Base-by-base conservation (phyloP, 768 basidiomycete genomes). In the Trametes maxima region DNA sequence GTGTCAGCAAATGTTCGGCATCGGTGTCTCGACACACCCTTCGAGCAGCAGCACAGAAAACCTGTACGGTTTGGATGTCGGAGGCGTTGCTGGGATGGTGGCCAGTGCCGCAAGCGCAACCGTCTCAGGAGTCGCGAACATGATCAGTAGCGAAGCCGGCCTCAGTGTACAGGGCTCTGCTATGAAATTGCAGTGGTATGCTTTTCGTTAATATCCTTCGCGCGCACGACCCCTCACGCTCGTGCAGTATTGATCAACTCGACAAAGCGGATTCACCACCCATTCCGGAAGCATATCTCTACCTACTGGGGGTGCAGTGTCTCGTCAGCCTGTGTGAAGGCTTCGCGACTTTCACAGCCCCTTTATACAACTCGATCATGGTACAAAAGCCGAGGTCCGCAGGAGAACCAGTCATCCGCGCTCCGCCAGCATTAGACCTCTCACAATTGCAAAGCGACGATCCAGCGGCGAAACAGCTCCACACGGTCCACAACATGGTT, bases 231-330 rank as follows among this genome's bases (percentile, higher is more conserved):
- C 21, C 21, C 13, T 21, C 0, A 39, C 8, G 5, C 12, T 24
- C 16, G 19, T 22, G 22, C 40, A 97, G 95, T 72, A 98, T 99
- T 67, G 96, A 99, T 72, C 97, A 98, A 73, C 85, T 98, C 13
- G 96, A 99, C 77, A 99, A 99, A 73, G 90, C 94, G 0, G 97
- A 99, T 67, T 86, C 95, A 0, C 97, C 97, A 0, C 80, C 86
- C 0, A 95, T 98, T 54, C 96, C 97, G 0, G 97, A 99, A 60
- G 82, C 90, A 3, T 98, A 99, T 71, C 83, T 96, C 64, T 96
- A 95, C 70, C 88, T 99, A 8, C 83, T 99, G 1, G 92, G 87
- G 0, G 83, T 97, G 0, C 95, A 98, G 68, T 95, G 90, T 68
- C 80, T 98, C 10, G 82, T 90, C 28, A 87, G 92, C 0, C 77